phyloP scores from a whole-genome alignment of 164 flowering plant genomes.

The Umbilicus rupestris region DNA sequence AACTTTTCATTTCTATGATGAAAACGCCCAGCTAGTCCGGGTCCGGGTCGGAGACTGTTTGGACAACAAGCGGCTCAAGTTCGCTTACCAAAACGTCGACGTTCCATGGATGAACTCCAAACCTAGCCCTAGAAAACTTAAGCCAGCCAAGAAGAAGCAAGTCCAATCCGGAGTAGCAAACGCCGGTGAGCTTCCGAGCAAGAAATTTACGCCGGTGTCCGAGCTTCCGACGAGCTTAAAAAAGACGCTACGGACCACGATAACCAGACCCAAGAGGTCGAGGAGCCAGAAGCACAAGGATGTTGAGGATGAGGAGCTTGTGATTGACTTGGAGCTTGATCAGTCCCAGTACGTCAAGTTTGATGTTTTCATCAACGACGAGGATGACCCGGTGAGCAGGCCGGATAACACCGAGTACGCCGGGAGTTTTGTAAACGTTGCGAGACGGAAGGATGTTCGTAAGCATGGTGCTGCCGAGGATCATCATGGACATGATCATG shows the following conservation, averaged over 20 bases:
- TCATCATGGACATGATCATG: not conserved
- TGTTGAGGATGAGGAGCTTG: conserved; percentile 42
- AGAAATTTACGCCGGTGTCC: not conserved
- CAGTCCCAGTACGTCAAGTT: conserved; percentile 33
- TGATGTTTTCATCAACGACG: conserved; percentile 49
- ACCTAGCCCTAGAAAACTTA: not conserved
- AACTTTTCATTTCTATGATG: conserved; percentile 31
- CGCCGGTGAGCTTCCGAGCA: conserved; percentile 4
- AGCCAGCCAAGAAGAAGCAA: not conserved
- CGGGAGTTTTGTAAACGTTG: conserved; percentile 49
- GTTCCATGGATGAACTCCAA: conserved; percentile 8
- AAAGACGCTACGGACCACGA: conserved; percentile 17
- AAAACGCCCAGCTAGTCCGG: conserved; percentile 33
- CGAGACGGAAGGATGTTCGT: conserved; percentile 21
- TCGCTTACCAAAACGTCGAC: conserved; percentile 6
- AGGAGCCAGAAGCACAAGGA: conserved; percentile 44
- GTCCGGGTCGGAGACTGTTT: conserved; percentile 43
- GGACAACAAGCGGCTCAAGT: conserved; percentile 23
- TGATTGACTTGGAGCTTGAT: conserved; percentile 35
- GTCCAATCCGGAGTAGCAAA: not conserved
- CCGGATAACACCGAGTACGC: conserved; percentile 39
- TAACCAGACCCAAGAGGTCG: conserved; percentile 37
- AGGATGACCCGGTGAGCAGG: conserved; percentile 14
- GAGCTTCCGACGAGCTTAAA: conserved; percentile 26
- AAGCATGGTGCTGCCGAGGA: conserved; percentile 11